Conservation (phyloP, 805 yeast species). For the Clavispora asparagi region DNA sequence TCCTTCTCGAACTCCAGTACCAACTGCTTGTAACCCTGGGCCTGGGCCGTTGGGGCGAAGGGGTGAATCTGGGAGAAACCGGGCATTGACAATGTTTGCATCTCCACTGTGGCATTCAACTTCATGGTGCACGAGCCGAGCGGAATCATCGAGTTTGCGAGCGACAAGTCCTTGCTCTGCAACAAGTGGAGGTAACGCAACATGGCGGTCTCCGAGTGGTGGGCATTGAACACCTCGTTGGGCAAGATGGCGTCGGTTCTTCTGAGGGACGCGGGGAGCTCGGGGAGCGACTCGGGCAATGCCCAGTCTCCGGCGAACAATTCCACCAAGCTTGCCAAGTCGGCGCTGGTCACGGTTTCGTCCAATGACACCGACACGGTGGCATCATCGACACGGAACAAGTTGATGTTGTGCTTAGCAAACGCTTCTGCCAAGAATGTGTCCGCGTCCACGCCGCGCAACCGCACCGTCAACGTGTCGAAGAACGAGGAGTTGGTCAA, state of each 20-base stretch:
- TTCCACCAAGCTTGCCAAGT: constrained; percentile 51
- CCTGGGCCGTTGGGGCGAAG: constrained; percentile 85
- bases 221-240: constrained; percentile 74
- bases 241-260: constrained; percentile 60
- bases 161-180: constrained; percentile 82
- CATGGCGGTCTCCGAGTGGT: constrained; percentile 95
- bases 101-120: constrained; percentile 89
- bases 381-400: constrained; percentile 59
- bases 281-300: constrained; percentile 37
- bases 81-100: constrained; percentile 93
- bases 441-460: constrained; percentile 49
- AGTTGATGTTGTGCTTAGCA: constrained; percentile 60
- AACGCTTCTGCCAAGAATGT: constrained; percentile 56
- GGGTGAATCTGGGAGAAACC: constrained; percentile 89
- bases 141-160: constrained; percentile 96
- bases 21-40: constrained; percentile 77
- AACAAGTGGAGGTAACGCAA: constrained; percentile 81
- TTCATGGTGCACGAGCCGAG: constrained; percentile 98
- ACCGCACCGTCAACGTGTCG: constrained; percentile 74
- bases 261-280: constrained; percentile 41
- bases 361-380: constrained; percentile 82
- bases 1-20: constrained; percentile 76
- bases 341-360: constrained; percentile 70
- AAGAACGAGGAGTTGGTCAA: constrained; percentile 65
- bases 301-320: constrained; percentile 47